phyloP scores from a whole-genome alignment of 257 asterid species.

The Cinchona pubescens region DNA sequence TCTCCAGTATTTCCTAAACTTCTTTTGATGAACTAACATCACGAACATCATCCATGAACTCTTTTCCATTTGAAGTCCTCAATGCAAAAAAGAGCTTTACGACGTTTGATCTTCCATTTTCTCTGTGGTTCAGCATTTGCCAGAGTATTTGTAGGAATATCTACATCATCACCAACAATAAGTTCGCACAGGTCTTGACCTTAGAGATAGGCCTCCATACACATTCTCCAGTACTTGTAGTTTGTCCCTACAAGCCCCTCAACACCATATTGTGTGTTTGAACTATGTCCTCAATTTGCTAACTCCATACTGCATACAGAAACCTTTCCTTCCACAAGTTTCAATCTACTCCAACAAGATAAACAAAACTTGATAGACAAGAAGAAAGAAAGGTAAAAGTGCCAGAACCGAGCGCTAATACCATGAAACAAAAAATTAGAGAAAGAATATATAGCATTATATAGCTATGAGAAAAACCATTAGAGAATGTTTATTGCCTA shows the following conservation, averaged over 20 bases:
- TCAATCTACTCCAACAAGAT: conserved; percentile 4
- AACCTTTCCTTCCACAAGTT: neutral
- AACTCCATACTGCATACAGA: too few relatives aligned
- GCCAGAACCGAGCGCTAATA: neutral
- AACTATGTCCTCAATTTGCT: conserved; percentile 7
- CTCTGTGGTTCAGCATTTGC: conserved; percentile 10
- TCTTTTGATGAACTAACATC: neutral
- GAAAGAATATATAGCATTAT: too few relatives aligned
- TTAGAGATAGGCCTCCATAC: conserved; percentile 22
- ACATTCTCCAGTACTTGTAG: conserved; percentile 20
- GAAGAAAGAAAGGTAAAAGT: conserved; percentile 1
- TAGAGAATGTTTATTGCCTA: too few relatives aligned
- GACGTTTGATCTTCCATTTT: conserved; percentile 23
- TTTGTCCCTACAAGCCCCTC: conserved; percentile 22
- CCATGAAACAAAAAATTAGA: conserved; percentile 5
- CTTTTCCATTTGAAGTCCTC: conserved; percentile 16
- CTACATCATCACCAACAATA: neutral
- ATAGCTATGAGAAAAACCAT: too few relatives aligned
- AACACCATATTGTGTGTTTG: conserved; percentile 15
- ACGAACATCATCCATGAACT: conserved; percentile 15
- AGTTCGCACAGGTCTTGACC: conserved; percentile 14
- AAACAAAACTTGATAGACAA: conserved; percentile 9
- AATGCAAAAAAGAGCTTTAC: conserved; percentile 17
- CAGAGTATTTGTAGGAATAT: conserved; percentile 12
- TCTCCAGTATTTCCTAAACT: conserved; percentile 3